Conservation (phyloP, 768 basidiomycete species). For the Calocybe gangraenosa region DNA sequence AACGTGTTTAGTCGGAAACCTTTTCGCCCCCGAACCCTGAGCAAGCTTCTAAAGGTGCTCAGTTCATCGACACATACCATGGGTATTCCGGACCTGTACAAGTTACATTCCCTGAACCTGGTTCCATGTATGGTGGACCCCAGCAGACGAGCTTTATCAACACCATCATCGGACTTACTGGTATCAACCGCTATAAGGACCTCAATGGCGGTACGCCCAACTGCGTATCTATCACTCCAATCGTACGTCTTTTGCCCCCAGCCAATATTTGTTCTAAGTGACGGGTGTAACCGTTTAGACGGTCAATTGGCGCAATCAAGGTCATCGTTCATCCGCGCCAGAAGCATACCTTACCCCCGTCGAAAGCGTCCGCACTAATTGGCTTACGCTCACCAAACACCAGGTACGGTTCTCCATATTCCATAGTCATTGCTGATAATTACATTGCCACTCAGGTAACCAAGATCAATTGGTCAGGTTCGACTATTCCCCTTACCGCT, state of each 20-base stretch:
- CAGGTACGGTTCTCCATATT: constrained; percentile 21
- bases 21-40: constrained; percentile 44
- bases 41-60: constrained; percentile 43
- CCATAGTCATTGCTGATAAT: neutral
- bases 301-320: constrained; percentile 44
- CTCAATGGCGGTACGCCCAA: constrained; percentile 54
- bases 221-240: constrained; percentile 51
- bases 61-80: constrained; percentile 44
- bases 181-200: constrained; percentile 44
- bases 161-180: constrained; percentile 43
- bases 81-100: constrained; percentile 51
- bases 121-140: constrained; percentile 51
- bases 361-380: constrained; percentile 40
- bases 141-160: constrained; percentile 46
- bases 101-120: constrained; percentile 42
- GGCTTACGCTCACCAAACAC: constrained; percentile 43
- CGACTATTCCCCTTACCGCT: constrained; percentile 33
- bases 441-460: constrained; percentile 38
- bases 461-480: constrained; percentile 35
- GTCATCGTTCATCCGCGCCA: constrained; percentile 52
- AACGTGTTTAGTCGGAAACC: constrained; percentile 37
- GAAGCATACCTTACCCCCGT: constrained; percentile 54
- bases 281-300: constrained; percentile 22
- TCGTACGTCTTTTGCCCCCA: constrained; percentile 26
- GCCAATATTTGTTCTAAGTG: too few species aligned